A percentile compares a stretch with the other conserved stretches of the same genome.
phyloP scores from a whole-genome alignment of 176 grass and related monocot species.

The Oryza longistaminata region DNA sequence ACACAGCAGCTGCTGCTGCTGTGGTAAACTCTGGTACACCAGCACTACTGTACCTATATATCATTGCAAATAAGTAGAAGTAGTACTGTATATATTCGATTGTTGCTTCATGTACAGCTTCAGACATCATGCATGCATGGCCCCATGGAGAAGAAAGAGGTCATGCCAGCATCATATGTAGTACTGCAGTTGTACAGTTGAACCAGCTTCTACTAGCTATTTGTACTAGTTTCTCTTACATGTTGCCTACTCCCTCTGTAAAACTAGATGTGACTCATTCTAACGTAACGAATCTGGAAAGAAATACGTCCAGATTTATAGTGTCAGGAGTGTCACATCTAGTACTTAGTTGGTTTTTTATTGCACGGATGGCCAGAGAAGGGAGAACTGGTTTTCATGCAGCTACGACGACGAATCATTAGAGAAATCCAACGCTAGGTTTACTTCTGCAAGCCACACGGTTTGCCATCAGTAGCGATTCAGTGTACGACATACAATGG shows the following conservation, averaged over 20 bases:
- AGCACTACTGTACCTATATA: neutral
- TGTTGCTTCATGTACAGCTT: neutral
- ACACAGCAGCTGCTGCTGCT: neutral
- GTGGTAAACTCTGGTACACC: neutral
- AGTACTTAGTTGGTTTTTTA: no score
- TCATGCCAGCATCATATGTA: neutral
- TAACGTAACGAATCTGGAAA: no score
- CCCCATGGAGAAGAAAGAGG: neutral
- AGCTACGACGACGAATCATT: neutral
- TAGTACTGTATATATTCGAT: neutral
- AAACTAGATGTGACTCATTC: no score
- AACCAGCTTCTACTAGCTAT: neutral
- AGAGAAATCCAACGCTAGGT: neutral
- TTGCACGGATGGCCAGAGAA: no score
- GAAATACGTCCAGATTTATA: no score
- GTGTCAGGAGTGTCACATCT: no score
- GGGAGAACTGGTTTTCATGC: no score
- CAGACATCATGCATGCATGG: neutral
- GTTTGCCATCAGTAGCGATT: neutral
- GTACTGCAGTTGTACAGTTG: neutral
- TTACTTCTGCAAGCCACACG: neutral
- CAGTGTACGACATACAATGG: no score
- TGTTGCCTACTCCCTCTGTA: no score
- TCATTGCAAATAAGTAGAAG: neutral
- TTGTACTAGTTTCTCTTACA: no score